These are phyloP conservation scores for Novymonas esmeraldas DNA, from an alignment of 208 protist species.

Conservation along the genomic window DNA sequence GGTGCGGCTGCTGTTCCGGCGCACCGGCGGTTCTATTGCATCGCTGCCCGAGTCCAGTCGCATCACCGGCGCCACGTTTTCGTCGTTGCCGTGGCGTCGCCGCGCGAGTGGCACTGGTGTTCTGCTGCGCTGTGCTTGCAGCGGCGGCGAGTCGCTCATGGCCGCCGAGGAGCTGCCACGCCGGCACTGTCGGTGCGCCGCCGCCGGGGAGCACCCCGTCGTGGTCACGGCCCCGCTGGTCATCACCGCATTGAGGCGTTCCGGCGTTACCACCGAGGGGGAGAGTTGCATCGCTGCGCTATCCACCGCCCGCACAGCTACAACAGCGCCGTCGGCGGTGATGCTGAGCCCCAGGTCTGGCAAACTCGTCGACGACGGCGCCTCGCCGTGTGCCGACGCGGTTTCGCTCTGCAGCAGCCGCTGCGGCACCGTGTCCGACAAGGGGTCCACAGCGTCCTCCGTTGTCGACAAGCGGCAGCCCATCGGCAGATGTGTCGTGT, in stretches of 20 bases:
- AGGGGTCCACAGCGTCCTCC: neutral
- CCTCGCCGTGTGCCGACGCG: neutral
- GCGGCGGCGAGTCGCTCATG: slow-evolving; percentile 15
- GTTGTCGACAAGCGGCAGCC: neutral
- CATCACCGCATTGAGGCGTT: slow-evolving; percentile 2
- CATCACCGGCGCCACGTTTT: slow-evolving; percentile 1
- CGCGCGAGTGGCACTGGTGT: slow-evolving; percentile 12
- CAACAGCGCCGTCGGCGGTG: no score
- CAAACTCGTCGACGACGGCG: neutral
- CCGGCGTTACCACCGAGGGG: slow-evolving; percentile 11
- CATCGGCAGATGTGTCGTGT: neutral
- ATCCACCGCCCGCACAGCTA: neutral
- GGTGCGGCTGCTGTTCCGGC: slow-evolving; percentile 9
- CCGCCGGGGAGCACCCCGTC: slow-evolving; percentile 7
- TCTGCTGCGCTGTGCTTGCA: neutral
- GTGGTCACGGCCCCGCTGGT: slow-evolving; percentile 5
- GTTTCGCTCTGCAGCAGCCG: slow-evolving; percentile 12
- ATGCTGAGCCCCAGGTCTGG: neutral
- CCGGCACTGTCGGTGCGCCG: slow-evolving; percentile 8
- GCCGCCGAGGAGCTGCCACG: slow-evolving; percentile 21
- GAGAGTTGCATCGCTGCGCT: slow-evolving; percentile 1
- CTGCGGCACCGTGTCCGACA: neutral
- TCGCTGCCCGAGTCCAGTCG: slow-evolving; percentile 13
- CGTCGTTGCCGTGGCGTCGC: neutral
- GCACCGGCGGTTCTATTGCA: slow-evolving; percentile 2